Evolutionary conservation across 495 filamentous ascomycete species (phyloP).

Genomic region (Trichoderma reesei): DNA sequence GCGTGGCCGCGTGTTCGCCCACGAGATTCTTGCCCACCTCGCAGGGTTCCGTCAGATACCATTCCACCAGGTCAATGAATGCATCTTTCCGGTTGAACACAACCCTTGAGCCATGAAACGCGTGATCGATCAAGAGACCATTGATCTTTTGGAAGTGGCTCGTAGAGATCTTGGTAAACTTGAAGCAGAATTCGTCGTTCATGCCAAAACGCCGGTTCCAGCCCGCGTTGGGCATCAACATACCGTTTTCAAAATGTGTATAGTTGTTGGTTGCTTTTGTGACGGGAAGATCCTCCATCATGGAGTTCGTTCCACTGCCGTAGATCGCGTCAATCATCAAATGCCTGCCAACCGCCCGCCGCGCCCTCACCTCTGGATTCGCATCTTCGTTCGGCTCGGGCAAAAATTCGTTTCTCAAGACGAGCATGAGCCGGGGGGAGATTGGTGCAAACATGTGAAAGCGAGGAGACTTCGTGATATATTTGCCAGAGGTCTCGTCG

Average conservation of each 20-base stretch:
- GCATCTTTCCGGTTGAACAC: neutral
- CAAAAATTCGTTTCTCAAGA: conserved; percentile 27
- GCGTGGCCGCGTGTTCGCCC: neutral
- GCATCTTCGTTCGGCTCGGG: conserved; percentile 22
- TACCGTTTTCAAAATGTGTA: conserved; percentile 21
- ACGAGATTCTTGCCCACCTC: neutral
- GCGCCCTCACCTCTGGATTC: conserved; percentile 10
- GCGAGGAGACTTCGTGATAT: neutral
- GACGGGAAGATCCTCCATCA: conserved; percentile 31
- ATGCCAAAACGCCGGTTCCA: conserved; percentile 12
- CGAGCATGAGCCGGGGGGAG: conserved; percentile 41
- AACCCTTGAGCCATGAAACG: conserved; percentile 2
- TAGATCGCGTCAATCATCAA: conserved; percentile 11
- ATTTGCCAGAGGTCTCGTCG: conserved; percentile 19
- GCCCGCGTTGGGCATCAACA: conserved; percentile 11
- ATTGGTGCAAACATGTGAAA: conserved; percentile 39
- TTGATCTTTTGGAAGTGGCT: conserved; percentile 35
- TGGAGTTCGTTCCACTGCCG: conserved; percentile 12
- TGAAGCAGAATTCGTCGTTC: conserved; percentile 32
- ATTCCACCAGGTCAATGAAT: neutral
- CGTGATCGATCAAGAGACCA: conserved; percentile 30
- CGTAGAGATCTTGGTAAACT: conserved; percentile 25
- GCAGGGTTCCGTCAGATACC: conserved; percentile 2
- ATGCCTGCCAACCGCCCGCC: conserved; percentile 9
- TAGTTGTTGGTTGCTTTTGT: conserved; percentile 31